Percentiles rank a stretch among this genome's conserved stretches.
Conservation (phyloP, 1,139 yeast genomes). For the Arxiozyma slooffiae region DNA sequence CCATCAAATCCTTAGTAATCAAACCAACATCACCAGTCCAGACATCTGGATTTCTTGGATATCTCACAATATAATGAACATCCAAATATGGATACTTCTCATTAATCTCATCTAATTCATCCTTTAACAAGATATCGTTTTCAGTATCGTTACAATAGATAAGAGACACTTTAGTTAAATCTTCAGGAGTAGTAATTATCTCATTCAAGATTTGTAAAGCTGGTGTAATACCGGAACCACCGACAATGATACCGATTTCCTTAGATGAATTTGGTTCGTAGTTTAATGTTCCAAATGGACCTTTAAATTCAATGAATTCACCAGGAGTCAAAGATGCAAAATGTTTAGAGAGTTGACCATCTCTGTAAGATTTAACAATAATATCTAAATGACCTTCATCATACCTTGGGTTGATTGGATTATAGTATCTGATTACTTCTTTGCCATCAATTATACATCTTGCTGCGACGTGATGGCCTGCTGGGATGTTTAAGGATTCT, state of each 20-base stretch:
- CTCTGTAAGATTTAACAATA: conserved; percentile 60
- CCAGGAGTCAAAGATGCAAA: conserved; percentile 58
- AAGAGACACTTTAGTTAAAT: conserved; percentile 48
- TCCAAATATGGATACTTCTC: conserved; percentile 51
- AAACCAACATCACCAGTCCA: conserved; percentile 57
- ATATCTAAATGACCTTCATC: conserved; percentile 68
- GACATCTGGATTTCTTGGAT: conserved; percentile 28
- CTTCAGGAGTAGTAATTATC: conserved; percentile 56
- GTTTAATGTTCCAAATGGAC: conserved; percentile 66
- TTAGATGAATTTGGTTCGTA: conserved; percentile 52
- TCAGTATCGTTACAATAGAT: conserved; percentile 64
- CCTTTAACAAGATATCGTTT: conserved; percentile 60
- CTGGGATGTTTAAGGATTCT: conserved; percentile 55
- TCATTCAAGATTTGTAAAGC: conserved; percentile 55
- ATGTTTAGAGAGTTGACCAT: conserved; percentile 55
- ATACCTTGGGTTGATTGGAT: conserved; percentile 62
- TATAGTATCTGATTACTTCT: conserved; percentile 57
- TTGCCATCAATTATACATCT: conserved; percentile 46
- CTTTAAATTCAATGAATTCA: conserved; percentile 58
- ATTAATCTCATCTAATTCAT: conserved; percentile 60
- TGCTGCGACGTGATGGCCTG: conserved; percentile 62
- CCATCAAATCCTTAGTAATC: conserved; percentile 48
- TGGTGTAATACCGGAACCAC: conserved; percentile 78
- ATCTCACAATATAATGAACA: conserved; percentile 39
- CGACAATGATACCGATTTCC: conserved; percentile 63